A percentile compares a stretch with the other conserved stretches of the same genome.
Conservation (phyloP, 148 eudicot species). For the Limonium bicolor region DNA sequence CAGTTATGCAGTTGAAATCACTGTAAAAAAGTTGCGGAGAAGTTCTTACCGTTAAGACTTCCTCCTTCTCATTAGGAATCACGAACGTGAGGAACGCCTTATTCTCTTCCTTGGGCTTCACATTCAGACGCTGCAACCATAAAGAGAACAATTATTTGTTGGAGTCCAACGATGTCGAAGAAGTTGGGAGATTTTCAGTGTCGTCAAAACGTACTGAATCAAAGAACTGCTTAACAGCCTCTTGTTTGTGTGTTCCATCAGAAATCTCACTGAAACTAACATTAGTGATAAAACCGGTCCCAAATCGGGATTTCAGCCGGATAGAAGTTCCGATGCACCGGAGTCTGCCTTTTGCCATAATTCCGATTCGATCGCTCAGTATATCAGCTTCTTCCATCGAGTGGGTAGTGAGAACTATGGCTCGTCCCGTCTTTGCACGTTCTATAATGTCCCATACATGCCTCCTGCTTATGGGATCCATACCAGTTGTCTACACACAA, state of each 20-base stretch:
- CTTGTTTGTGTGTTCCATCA: slow-evolving; percentile 19
- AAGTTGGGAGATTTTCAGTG: neutral
- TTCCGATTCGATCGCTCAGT: slow-evolving; percentile 71
- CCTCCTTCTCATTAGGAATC: slow-evolving; percentile 62
- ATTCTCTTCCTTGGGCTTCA: slow-evolving; percentile 65
- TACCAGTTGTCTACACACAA: slow-evolving; percentile 55
- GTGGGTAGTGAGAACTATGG: slow-evolving; percentile 72
- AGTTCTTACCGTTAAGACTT: slow-evolving; percentile 39
- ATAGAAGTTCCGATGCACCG: slow-evolving; percentile 89
- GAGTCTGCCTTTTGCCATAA: slow-evolving; percentile 93
- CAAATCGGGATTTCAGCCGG: slow-evolving; percentile 68
- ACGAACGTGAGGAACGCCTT: slow-evolving; percentile 58
- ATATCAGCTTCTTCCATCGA: slow-evolving; percentile 98
- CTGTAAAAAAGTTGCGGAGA: neutral
- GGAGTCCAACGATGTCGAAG: neutral
- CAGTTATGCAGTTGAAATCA: neutral
- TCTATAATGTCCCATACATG: slow-evolving; percentile 96
- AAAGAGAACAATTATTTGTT: neutral
- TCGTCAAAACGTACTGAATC: slow-evolving; percentile 37
- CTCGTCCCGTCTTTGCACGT: slow-evolving; percentile 71
- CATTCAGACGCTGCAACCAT: slow-evolving; percentile 35
- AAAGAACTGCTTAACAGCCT: slow-evolving; percentile 56
- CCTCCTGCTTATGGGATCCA: slow-evolving; percentile 90
- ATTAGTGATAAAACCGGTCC: slow-evolving; percentile 65
- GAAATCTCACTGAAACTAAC: slow-evolving; percentile 35